Base-by-base conservation (phyloP, 1,284 basidiomycete species). In the Heterobasidion annosum region DNA sequence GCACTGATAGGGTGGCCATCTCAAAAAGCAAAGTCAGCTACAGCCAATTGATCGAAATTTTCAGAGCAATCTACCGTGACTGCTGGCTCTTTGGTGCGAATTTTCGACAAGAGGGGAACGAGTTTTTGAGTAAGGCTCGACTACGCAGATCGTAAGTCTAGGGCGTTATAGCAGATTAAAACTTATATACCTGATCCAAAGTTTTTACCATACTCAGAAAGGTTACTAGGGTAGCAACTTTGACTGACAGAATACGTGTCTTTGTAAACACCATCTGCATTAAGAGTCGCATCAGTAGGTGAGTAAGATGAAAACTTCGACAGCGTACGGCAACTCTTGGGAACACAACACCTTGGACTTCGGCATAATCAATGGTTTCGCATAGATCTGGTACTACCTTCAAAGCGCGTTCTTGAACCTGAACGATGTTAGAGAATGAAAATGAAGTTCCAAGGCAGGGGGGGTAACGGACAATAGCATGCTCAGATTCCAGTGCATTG, bases 121-220 rank as follows among this genome's bases (percentile, higher is more conserved):
- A 99, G 77, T 67, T 97, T 98, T 62, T 97, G 93, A 0, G 95
- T 98, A 53, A 99, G 68, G 59, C 91, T 97, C 49, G 78, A 72
- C 81, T 85, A 56, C n/a, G 34, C 33, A 10, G 48, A 2, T 19
- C 10, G 34, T 46, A 25, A 46, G 32, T 54, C 16, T 34, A 48
- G 19, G 5, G 15, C n/a, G 15, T n/a, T 16, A 16, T 32, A 19
- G 8, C 1, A 25, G 3, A 3, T 7, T 19, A 5, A 37, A 19
- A 5, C 9, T 25, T 18, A 62, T 74, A 54, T 55, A 89, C 90
- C 71, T 96, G 92, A 72, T 99, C 96, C 43, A 99, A 78, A 1
- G 91, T 94, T 63, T 90, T 87, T 18, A 99, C 91, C 91, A 99
- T 93, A 1, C 85, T 75, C 42, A 93, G 73, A 71, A 99, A 98